These are phyloP conservation scores for Digitaria exilis DNA, from an alignment of 202 grass and related monocot genomes.

Conservation along the genomic window DNA sequence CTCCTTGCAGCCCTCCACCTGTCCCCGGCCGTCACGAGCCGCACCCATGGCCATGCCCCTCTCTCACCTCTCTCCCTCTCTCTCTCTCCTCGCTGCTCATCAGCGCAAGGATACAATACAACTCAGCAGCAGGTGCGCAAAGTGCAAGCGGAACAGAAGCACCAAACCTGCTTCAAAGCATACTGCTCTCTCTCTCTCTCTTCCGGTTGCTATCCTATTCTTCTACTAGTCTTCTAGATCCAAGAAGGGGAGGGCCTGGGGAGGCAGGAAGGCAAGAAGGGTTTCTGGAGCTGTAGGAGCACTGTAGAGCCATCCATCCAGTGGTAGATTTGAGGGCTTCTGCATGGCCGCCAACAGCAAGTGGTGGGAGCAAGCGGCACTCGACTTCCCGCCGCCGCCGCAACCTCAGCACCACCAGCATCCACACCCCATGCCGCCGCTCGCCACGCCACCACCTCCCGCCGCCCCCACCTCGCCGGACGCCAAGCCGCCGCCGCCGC, in stretches of 20 bases:
- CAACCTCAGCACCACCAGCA: slow-evolving; percentile 11
- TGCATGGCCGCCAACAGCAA: slow-evolving; percentile 65
- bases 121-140: slow-evolving; percentile 1
- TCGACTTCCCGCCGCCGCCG: slow-evolving; percentile 50
- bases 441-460: not conserved
- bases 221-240: slow-evolving; percentile 57
- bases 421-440: not conserved
- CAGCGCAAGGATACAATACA: slow-evolving; percentile 35
- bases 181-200: not conserved
- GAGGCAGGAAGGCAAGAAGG: not conserved
- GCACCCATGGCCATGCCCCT: not conserved
- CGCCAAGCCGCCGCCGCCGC: not conserved
- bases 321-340: slow-evolving; percentile 17
- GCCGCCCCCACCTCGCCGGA: slow-evolving; percentile 21
- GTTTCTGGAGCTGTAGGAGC: not conserved
- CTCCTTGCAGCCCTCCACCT: slow-evolving; percentile 41
- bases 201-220: not conserved
- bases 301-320: slow-evolving; percentile 40
- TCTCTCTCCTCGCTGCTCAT: too few relatives aligned
- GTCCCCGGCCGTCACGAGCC: slow-evolving; percentile 30
- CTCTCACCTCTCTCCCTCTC: too few relatives aligned
- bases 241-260: not conserved
- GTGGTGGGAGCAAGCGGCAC: slow-evolving; percentile 54
- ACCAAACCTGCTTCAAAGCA: slow-evolving; percentile 13
- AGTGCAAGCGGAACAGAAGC: slow-evolving; percentile 13